Conservation (phyloP, 2,329 filamentous ascomycete genomes). For the Leptosphaerulina australis region DNA sequence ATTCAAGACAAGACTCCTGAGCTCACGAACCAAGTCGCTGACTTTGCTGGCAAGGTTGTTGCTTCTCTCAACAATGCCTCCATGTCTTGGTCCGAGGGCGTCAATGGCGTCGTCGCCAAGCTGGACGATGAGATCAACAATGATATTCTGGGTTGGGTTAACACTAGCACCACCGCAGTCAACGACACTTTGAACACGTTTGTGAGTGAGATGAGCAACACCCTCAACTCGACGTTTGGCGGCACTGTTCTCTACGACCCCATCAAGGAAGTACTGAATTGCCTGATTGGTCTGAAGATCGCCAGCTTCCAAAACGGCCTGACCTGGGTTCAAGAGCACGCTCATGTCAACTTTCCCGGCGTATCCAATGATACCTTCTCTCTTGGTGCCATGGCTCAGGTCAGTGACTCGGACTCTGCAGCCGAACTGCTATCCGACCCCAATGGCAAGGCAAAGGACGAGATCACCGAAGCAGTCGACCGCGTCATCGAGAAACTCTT, state of each 20-base stretch:
- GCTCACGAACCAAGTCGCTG: slow-evolving; percentile 74
- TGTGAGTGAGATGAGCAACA: slow-evolving; percentile 74
- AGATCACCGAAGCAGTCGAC: slow-evolving; percentile 76
- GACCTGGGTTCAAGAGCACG: slow-evolving; percentile 91
- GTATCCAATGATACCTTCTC: slow-evolving; percentile 84
- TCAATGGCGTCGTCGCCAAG: slow-evolving; percentile 72
- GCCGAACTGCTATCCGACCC: slow-evolving; percentile 79
- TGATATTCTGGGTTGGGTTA: slow-evolving; percentile 86
- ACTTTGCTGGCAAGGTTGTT: slow-evolving; percentile 80
- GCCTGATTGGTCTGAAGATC: slow-evolving; percentile 87
- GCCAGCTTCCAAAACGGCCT: slow-evolving; percentile 82
- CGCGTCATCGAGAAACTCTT: slow-evolving; percentile 72
- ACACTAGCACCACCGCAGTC: slow-evolving; percentile 78
- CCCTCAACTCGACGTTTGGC: slow-evolving; percentile 78
- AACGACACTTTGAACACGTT: slow-evolving; percentile 87
- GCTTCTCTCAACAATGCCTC: slow-evolving; percentile 74
- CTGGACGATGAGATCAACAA: slow-evolving; percentile 77
- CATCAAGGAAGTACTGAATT: slow-evolving; percentile 79
- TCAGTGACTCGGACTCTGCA: slow-evolving; percentile 59
- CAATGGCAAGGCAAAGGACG: slow-evolving; percentile 74
- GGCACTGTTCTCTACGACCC: slow-evolving; percentile 80
- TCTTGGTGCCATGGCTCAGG: slow-evolving; percentile 68
- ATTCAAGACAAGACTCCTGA: slow-evolving; percentile 78
- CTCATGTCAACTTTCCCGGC: slow-evolving; percentile 78
- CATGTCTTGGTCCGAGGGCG: slow-evolving; percentile 73